Evolutionary conservation across 2,329 filamentous ascomycete species (phyloP).

Genomic region (Simplicillium sp.): DNA sequence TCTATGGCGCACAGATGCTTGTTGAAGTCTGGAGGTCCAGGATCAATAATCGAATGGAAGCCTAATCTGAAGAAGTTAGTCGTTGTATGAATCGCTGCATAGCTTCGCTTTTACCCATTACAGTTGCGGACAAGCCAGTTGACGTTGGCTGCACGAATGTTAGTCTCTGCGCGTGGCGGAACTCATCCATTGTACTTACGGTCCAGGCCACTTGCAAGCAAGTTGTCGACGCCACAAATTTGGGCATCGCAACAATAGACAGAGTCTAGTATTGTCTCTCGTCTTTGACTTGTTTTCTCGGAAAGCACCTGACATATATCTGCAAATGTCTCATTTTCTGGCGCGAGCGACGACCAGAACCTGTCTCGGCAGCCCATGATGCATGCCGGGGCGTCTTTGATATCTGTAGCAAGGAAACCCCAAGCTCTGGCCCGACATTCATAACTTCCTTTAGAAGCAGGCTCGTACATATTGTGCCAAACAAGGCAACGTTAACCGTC

Average conservation of each 20-base stretch:
- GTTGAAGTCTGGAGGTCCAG: too few relatives aligned
- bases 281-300: conserved; percentile 13
- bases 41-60: too few relatives aligned
- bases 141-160: conserved; percentile 31
- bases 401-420: conserved; percentile 4
- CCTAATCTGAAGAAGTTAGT: too few relatives aligned
- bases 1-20: too few relatives aligned
- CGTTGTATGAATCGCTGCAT: too few relatives aligned
- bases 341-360: conserved; percentile 3
- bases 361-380: conserved; percentile 6
- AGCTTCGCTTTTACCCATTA: conserved; percentile 27
- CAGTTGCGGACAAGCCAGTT: conserved; percentile 41
- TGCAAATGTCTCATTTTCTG: conserved; percentile 17
- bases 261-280: conserved; percentile 25
- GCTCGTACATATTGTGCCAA: too few relatives aligned
- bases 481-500: too few relatives aligned
- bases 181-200: conserved; percentile 19
- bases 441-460: too few relatives aligned
- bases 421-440: conserved; percentile 4
- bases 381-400: conserved; percentile 4
- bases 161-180: neutral
- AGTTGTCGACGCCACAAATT: conserved; percentile 36
- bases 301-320: conserved; percentile 21
- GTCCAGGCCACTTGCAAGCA: conserved; percentile 25
- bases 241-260: conserved; percentile 44